Evolutionary conservation across 768 basidiomycete species (phyloP).

Genomic region (Scleroderma citrinum): DNA sequence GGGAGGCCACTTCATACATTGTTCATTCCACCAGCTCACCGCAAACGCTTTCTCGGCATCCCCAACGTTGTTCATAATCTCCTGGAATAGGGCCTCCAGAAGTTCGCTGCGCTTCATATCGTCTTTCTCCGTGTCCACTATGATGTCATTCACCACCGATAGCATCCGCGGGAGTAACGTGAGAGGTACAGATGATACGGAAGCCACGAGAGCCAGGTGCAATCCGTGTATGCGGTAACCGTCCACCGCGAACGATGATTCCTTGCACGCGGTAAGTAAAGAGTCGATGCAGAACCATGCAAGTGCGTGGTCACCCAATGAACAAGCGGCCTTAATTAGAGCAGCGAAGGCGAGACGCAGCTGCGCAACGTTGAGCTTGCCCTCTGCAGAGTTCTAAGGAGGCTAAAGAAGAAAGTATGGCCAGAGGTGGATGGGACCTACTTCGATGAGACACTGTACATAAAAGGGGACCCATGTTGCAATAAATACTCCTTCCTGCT

Average conservation of each 20-base stretch:
- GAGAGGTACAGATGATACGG: slow-evolving; percentile 56
- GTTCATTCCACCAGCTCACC: slow-evolving; percentile 70
- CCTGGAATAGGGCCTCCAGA: slow-evolving; percentile 51
- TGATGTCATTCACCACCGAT: slow-evolving; percentile 36
- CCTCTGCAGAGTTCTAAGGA: slow-evolving; percentile 56
- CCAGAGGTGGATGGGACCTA: slow-evolving; percentile 20
- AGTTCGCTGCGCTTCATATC: slow-evolving; percentile 38
- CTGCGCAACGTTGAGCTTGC: slow-evolving; percentile 56
- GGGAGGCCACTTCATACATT: slow-evolving; percentile 22
- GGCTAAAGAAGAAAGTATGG: neutral
- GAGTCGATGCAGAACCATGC: slow-evolving; percentile 64
- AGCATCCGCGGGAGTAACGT: slow-evolving; percentile 50
- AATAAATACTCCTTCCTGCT: slow-evolving; percentile 32
- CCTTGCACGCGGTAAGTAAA: slow-evolving; percentile 44
- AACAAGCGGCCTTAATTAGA: slow-evolving; percentile 53
- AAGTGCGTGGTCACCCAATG: slow-evolving; percentile 40
- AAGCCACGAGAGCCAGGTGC: slow-evolving; percentile 59
- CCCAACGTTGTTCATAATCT: slow-evolving; percentile 58
- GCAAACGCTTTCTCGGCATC: slow-evolving; percentile 64
- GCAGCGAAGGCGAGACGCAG: slow-evolving; percentile 71
- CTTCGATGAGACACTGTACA: slow-evolving; percentile 62
- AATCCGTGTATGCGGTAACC: slow-evolving; percentile 43
- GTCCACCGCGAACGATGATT: slow-evolving; percentile 7
- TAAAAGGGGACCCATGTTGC: slow-evolving; percentile 71
- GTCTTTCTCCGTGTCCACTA: slow-evolving; percentile 25